Evolutionary conservation across 2,329 filamentous ascomycete species (phyloP).

Genomic region (Cytospora piceicola): DNA sequence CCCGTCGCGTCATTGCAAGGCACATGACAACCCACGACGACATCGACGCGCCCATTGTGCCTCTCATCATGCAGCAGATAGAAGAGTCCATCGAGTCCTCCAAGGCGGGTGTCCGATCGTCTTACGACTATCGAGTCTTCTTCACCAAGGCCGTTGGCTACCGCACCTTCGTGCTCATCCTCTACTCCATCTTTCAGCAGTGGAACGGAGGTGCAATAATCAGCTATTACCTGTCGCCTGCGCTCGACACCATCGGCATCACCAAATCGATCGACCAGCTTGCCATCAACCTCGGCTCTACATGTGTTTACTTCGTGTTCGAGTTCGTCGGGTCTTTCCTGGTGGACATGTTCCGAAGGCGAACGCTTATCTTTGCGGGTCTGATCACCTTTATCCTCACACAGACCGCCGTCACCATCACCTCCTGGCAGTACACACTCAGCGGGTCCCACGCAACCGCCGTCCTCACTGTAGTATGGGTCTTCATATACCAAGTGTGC

Average conservation of each 20-base stretch:
- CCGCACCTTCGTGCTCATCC: slow-evolving; percentile 47
- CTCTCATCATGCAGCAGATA: slow-evolving; percentile 47
- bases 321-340: slow-evolving; percentile 48
- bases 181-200: slow-evolving; percentile 52
- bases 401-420: slow-evolving; percentile 51
- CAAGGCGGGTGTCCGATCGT: slow-evolving; percentile 41
- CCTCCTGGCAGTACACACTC: slow-evolving; percentile 49
- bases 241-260: slow-evolving; percentile 48
- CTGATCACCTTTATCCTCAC: slow-evolving; percentile 48
- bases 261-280: slow-evolving; percentile 43
- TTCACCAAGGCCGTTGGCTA: slow-evolving; percentile 49
- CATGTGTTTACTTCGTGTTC: slow-evolving; percentile 51
- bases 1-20: slow-evolving; percentile 42
- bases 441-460: slow-evolving; percentile 40
- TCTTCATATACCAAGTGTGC: slow-evolving; percentile 53
- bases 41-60: slow-evolving; percentile 46
- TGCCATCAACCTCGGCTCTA: slow-evolving; percentile 48
- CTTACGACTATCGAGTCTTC: slow-evolving; percentile 52
- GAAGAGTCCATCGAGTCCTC: slow-evolving; percentile 49
- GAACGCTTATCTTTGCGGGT: slow-evolving; percentile 50
- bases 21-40: slow-evolving; percentile 48
- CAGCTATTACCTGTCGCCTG: slow-evolving; percentile 45
- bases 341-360: slow-evolving; percentile 46
- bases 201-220: slow-evolving; percentile 54
- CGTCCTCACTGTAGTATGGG: slow-evolving; percentile 49